Conservation (phyloP, 2,329 filamentous ascomycete species). For the Penicillium sp. region DNA sequence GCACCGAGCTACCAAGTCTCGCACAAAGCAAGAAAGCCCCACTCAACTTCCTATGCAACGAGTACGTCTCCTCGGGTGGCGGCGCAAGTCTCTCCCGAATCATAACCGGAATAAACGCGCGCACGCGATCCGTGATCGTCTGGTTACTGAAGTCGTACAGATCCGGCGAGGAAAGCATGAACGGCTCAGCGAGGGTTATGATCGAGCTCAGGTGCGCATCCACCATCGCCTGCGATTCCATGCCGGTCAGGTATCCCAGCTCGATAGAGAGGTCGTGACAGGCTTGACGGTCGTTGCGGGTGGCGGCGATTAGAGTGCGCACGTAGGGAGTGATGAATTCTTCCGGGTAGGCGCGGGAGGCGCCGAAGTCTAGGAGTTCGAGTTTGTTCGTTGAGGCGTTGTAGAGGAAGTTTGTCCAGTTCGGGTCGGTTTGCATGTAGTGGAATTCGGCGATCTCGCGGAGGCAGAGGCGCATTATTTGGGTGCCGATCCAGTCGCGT, state of each 20-base stretch:
- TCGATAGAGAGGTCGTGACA: conserved; percentile 62
- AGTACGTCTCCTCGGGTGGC: conserved; percentile 95
- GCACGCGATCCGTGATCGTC: conserved; percentile 91
- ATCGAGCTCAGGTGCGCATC: conserved; percentile 84
- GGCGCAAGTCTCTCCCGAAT: conserved; percentile 76
- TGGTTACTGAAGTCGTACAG: conserved; percentile 88
- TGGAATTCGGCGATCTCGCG: conserved; percentile 88
- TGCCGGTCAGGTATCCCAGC: conserved; percentile 84
- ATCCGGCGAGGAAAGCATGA: conserved; percentile 63
- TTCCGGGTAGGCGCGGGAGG: conserved; percentile 73
- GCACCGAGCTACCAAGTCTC: conserved; percentile 69
- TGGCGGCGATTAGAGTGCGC: conserved; percentile 68
- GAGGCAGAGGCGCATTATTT: conserved; percentile 82
- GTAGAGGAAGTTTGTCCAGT: conserved; percentile 98
- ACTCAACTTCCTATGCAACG: conserved; percentile 85
- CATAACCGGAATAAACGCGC: conserved; percentile 84
- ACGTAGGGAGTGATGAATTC: conserved; percentile 75
- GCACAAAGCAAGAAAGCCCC: conserved; percentile 92
- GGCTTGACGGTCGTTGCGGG: conserved; percentile 55
- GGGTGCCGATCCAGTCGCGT: conserved; percentile 90
- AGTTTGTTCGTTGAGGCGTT: conserved; percentile 63
- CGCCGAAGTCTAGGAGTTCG: conserved; percentile 91
- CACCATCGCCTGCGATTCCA: conserved; percentile 76
- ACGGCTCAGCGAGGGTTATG: conserved; percentile 84
- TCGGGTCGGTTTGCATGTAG: conserved; percentile 99